These are phyloP conservation scores for Graphilbum fragrans DNA, from an alignment of 2,329 filamentous ascomycete genomes.

Conservation along the genomic window DNA sequence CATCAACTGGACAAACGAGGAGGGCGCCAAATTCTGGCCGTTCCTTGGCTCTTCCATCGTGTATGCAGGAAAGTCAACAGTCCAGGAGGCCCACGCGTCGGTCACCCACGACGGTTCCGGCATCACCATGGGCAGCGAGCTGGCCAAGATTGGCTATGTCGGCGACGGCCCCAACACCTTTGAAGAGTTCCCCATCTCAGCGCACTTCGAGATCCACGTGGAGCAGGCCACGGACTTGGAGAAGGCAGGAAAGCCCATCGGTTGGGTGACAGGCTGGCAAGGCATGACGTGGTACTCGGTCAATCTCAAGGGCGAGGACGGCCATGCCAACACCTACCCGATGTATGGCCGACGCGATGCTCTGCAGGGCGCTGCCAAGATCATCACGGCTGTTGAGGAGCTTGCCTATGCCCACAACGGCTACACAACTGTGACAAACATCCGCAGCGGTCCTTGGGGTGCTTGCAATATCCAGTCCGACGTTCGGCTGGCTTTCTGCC, in stretches of 20 bases:
- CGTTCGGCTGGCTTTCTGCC: constrained; percentile 1
- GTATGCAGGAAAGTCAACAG: constrained; percentile 5
- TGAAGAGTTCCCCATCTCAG: constrained; percentile 8
- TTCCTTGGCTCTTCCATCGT: constrained; percentile 9
- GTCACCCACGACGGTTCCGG: constrained; percentile 3
- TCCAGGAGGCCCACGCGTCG: constrained; percentile 4
- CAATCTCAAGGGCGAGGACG: background rate
- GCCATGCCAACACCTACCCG: constrained; percentile 1
- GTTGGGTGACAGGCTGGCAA: constrained; percentile 11
- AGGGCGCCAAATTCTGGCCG: constrained; percentile 11
- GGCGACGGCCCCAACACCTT: constrained; percentile 8
- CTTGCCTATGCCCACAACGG: constrained; percentile 1
- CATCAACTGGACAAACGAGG: constrained; percentile 53
- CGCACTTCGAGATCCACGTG: constrained; percentile 13
- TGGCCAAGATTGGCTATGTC: constrained; percentile 11
- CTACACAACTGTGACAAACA: constrained; percentile 1
- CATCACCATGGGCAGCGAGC: constrained; percentile 9
- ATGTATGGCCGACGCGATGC: constrained; percentile 1
- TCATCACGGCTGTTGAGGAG: background rate
- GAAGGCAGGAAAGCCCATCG: constrained; percentile 6
- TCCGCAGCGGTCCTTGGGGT: constrained; percentile 2
- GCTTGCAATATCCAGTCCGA: constrained; percentile 3
- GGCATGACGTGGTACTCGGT: constrained; percentile 11
- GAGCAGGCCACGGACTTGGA: constrained; percentile 12
- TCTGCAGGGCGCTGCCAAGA: background rate